phyloP scores from a whole-genome alignment of 2,329 filamentous ascomycete species.

The Escovopsis sp. region DNA sequence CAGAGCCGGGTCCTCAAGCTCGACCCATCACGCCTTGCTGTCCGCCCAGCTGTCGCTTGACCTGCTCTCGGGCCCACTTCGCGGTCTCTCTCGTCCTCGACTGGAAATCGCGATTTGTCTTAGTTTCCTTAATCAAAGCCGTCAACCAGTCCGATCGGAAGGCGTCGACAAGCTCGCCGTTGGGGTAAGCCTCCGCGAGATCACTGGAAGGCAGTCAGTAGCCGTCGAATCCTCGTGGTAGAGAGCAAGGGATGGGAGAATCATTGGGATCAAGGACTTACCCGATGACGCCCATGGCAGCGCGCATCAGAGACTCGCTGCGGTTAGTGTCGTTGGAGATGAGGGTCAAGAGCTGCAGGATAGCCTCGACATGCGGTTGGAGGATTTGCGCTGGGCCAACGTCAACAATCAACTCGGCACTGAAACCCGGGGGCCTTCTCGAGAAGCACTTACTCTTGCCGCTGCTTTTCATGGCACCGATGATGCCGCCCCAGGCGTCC shows the following conservation, averaged over 20 bases:
- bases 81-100: slow-evolving; percentile 82
- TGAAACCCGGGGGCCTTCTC: no score
- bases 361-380: slow-evolving; percentile 63
- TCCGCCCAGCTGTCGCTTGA: slow-evolving; percentile 71
- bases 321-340: slow-evolving; percentile 74
- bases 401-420: slow-evolving; percentile 12
- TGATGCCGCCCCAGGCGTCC: slow-evolving; percentile 96
- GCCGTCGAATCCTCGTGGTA: no score
- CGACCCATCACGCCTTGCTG: slow-evolving; percentile 34
- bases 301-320: slow-evolving; percentile 79
- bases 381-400: slow-evolving; percentile 45
- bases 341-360: slow-evolving; percentile 73
- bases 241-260: no score
- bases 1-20: slow-evolving; percentile 16
- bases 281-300: slow-evolving; percentile 97
- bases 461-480: slow-evolving; percentile 80
- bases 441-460: slow-evolving; percentile 61
- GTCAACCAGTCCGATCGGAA: slow-evolving; percentile 91
- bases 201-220: slow-evolving; percentile 41
- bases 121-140: slow-evolving; percentile 78
- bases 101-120: slow-evolving; percentile 74
- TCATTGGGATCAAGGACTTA: slow-evolving; percentile 28
- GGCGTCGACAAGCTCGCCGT: slow-evolving; percentile 66
- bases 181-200: slow-evolving; percentile 82
- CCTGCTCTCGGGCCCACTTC: slow-evolving; percentile 92